phyloP scores from a whole-genome alignment of 345 rosid genomes.

The Toxicodendron radicans region DNA sequence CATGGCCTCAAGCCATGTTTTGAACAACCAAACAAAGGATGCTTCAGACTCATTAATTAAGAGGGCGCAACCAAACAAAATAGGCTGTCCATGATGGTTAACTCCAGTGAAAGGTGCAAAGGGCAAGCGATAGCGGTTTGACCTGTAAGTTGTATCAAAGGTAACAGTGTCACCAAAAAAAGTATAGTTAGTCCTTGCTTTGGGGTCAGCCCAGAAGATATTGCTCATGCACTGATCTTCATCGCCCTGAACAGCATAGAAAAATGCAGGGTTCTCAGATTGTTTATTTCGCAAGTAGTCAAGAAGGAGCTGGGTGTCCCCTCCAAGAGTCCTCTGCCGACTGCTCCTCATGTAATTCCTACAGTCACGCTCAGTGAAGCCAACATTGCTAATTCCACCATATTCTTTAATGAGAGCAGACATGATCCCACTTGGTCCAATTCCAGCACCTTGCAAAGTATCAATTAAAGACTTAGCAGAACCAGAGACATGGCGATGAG shows the following conservation, averaged over 20 bases:
- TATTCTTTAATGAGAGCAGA: constrained; percentile 36
- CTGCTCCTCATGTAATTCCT: constrained; percentile 39
- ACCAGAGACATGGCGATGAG: constrained; percentile 40
- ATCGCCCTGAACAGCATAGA: constrained; percentile 37
- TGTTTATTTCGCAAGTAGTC: constrained; percentile 40
- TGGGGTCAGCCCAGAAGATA: constrained; percentile 46
- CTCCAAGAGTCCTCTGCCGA: constrained; percentile 36
- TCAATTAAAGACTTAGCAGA: constrained; percentile 35
- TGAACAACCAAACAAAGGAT: constrained; percentile 41
- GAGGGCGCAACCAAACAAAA: constrained; percentile 45
- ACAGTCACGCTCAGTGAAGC: constrained; percentile 38
- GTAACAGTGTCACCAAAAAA: constrained; percentile 41
- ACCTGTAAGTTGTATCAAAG: constrained; percentile 39
- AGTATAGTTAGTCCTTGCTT: constrained; percentile 32
- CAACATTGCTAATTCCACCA: constrained; percentile 40
- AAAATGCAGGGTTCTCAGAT: constrained; percentile 34
- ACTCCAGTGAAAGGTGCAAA: constrained; percentile 47
- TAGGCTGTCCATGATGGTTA: constrained; percentile 48
- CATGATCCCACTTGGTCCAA: constrained; percentile 39
- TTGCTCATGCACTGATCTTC: constrained; percentile 30
- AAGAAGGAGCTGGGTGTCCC: constrained; percentile 36
- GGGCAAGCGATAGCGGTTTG: constrained; percentile 39
- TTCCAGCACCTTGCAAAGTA: constrained; percentile 38
- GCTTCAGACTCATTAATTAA: constrained; percentile 37
- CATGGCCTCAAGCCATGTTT: constrained; percentile 42